Percentiles rank a stretch among this genome's conserved stretches.
phyloP scores from a whole-genome alignment of 208 protist species.

The Polymyxa betae region DNA sequence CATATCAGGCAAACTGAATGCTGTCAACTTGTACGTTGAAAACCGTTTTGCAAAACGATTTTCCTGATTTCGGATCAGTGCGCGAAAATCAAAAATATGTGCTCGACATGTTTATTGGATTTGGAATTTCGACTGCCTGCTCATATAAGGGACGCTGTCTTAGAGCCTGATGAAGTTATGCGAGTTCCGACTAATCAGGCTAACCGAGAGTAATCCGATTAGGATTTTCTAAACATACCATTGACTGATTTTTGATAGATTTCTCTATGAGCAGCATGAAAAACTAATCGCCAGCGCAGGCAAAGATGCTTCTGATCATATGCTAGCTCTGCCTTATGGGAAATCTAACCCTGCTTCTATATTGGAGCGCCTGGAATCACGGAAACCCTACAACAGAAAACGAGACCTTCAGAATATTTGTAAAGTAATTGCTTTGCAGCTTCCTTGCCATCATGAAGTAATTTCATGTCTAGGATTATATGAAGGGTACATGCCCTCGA shows the following conservation, averaged over 20 bases:
- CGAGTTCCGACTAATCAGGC: constrained; percentile 40
- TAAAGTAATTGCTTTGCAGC: neutral
- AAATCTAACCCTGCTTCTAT: constrained; percentile 17
- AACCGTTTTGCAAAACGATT: neutral
- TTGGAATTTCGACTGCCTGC: constrained; percentile 27
- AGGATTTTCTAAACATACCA: neutral
- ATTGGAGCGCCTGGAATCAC: constrained; percentile 11
- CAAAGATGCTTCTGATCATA: neutral
- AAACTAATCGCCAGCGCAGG: constrained; percentile 20
- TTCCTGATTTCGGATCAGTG: neutral
- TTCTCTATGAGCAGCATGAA: constrained; percentile 38
- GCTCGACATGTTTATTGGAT: constrained; percentile 39
- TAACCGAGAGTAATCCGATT: neutral
- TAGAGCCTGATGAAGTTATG: constrained; percentile 43
- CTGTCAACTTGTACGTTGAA: constrained; percentile 16
- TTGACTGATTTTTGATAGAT: neutral
- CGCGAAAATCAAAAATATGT: constrained; percentile 53
- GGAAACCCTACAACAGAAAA: constrained; percentile 19
- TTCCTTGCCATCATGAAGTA: neutral
- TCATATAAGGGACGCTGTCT: constrained; percentile 3
- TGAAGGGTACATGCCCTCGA: neutral
- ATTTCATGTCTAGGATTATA: neutral
- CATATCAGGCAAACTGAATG: constrained; percentile 33
- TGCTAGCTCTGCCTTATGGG: constrained; percentile 23
- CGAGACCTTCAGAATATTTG: constrained; percentile 40